Evolutionary conservation across 2,329 filamentous ascomycete genomes (phyloP), one percentile per base, ranked within the genome.

Genomic region (Metarhizium robertsii): DNA sequence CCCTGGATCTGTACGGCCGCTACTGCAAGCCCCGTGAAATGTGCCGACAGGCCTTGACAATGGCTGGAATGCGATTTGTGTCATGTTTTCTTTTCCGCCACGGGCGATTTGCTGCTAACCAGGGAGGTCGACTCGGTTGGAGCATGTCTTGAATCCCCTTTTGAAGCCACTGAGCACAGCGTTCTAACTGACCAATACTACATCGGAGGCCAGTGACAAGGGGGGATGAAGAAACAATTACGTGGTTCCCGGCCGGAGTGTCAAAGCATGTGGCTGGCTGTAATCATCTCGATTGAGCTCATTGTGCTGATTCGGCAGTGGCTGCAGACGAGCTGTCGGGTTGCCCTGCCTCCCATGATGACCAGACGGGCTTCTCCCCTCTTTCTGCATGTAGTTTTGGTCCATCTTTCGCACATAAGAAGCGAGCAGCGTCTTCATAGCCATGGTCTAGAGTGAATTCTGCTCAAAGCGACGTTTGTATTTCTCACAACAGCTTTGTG

Each of bases 1-100:
- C 55, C 48, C 50, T 56, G 18, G 42, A 58, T 53, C 36, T 36
- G 13, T 40, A 46, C 42, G 54, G 54, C 47, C 55, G 55, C 60
- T 61, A 60, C 54, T 59, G 58, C 57, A 59, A 52, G 58, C 58
- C 55, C 52, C 50, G 42, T 40, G 50, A 29, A 34, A 58, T 58
- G 50, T 55, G 57, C 55, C 57, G 53, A 46, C 48, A 11, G 20
- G 18, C 29, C 42, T 38, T 30, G 16, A 47, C 40, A 25, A 34
- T 20, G 25, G 20, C 36, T 11, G 42, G 42, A 20, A 20, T 20
- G 45, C 29, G 40, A 32, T 45, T 43, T 55, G 25, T 7, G 16
- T 13, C 6, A 5, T 13, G 3, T n/a, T 43, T 25, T 25, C 6
- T 14, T 16, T 10, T 20, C 18, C 7, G 42, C 42, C n/a, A 8